Conservation (phyloP, 495 filamentous ascomycete species). For the Chaetomium cochliodes region DNA sequence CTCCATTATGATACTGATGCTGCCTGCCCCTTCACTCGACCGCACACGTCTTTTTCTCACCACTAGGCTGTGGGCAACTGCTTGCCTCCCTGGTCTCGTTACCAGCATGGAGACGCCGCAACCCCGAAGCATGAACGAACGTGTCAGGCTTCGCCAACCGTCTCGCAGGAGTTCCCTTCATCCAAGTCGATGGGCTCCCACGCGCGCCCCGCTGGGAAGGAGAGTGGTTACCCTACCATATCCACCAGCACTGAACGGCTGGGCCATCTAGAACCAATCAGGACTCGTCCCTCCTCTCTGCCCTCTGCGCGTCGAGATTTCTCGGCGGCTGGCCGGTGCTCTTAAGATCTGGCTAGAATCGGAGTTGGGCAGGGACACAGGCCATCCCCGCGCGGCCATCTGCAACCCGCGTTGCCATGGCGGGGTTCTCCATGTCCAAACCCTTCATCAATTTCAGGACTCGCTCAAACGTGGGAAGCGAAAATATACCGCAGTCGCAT, state of each 20-base stretch:
- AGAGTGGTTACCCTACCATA: neutral
- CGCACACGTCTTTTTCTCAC: neutral
- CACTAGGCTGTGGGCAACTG: neutral
- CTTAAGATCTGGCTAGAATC: slow-evolving; percentile 22
- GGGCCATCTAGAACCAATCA: neutral
- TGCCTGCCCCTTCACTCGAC: neutral
- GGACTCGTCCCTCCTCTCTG: neutral
- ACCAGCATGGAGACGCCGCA: neutral
- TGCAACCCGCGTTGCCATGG: slow-evolving; percentile 16
- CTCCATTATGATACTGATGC: neutral
- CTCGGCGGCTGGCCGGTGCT: slow-evolving; percentile 12
- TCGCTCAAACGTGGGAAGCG: neutral
- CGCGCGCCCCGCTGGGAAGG: neutral
- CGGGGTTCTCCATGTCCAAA: slow-evolving; percentile 15
- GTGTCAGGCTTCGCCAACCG: neutral
- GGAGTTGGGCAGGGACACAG: slow-evolving; percentile 26
- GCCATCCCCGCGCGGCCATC: slow-evolving; percentile 1
- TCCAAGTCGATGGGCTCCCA: neutral
- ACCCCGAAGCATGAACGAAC: neutral
- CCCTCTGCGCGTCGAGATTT: neutral
- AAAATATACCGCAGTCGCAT: slow-evolving; percentile 28
- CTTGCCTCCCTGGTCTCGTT: neutral
- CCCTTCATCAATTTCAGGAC: neutral
- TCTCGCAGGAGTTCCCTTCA: neutral
- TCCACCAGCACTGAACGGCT: slow-evolving; percentile 2